These are phyloP conservation scores for Carex myosuroides DNA, from an alignment of 176 grass and related monocot species.

Conservation along the genomic window DNA sequence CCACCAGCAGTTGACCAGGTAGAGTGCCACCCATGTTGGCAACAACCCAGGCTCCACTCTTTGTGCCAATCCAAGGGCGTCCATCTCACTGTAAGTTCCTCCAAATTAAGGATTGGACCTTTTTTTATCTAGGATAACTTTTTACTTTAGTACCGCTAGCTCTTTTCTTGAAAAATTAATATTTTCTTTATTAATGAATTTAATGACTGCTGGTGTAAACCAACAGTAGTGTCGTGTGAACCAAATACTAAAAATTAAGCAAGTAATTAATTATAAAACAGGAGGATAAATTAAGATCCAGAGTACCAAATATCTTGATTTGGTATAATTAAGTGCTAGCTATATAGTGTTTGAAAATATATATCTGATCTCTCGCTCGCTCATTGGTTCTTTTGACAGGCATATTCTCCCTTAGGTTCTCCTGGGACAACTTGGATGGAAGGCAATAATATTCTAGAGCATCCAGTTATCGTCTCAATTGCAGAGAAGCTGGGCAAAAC, in stretches of 20 bases:
- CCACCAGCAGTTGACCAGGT: constrained; percentile 50
- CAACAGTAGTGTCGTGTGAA: background rate
- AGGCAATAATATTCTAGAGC: constrained; percentile 21
- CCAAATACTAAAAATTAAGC: background rate
- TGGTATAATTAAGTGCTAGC: background rate
- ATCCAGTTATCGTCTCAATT: constrained; percentile 31
- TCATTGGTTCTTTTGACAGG: constrained; percentile 17
- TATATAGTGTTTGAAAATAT: background rate
- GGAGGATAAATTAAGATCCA: background rate
- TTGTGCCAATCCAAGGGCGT: constrained; percentile 36
- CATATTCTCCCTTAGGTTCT: constrained; percentile 41
- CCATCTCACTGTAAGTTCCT: constrained; percentile 49
- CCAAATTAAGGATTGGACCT: background rate
- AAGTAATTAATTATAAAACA: background rate
- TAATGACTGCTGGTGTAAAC: too few species aligned
- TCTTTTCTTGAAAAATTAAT: background rate
- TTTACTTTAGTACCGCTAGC: background rate
- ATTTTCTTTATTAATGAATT: background rate
- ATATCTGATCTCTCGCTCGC: background rate
- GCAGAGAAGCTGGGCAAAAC: constrained; percentile 41
- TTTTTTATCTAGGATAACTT: background rate
- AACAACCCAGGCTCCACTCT: constrained; percentile 33
- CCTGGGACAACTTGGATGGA: constrained; percentile 27
- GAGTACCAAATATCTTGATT: background rate
- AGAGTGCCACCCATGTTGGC: constrained; percentile 45